Evolutionary conservation across 2,329 filamentous ascomycete species (phyloP), one percentile per base, ranked within the genome.

Genomic region (Dactylellina sp.): DNA sequence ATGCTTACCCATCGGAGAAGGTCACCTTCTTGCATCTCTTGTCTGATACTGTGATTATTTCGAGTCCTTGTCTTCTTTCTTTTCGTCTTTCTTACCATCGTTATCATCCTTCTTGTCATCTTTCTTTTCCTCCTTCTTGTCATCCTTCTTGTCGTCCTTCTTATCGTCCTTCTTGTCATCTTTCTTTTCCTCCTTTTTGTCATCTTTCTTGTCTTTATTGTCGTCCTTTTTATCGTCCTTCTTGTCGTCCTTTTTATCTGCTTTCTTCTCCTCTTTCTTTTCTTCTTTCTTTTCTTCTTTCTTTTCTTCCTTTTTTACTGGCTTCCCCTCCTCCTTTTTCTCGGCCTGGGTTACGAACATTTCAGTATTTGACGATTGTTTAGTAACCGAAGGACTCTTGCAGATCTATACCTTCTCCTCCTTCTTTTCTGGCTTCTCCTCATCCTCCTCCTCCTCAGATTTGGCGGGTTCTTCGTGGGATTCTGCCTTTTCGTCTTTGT

Each of bases 121-220:
- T 9, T 56, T 42, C 60, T 59, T 39, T 20, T 60, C 50, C 2
- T 59, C 37, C 50, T 74, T 71, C 39, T 76, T 61, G 7, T 44
- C 42, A 44, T 46, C 50, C 25, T 62, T 49, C 42, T 77, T 59
- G 60, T 76, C 75, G 68, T 78, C 57, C 35, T 28, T 62, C 52
- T 77, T 62, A 62, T 75, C 75, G 46, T 47, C 75, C 50, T 47
- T 52, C 20, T 65, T 60, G 2, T 75, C 62, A 16, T 20, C 71
- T 55, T 80, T 77, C 49, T 79, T 77, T 11, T 49, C 28, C 32
- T 78, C 78, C 53, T 79, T 77, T 46, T 79, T 77, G 68, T 80
- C 79, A n/a, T 80, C 60, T 39, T 78, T 77, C 56, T 79, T 75
- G 78, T 77, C 75, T 72, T 75, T 56, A 35, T 74, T 24, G 24